Percentiles rank a stretch among this genome's conserved stretches.
Conservation (phyloP, 2,329 filamentous ascomycete species). For the Colletotrichum acutatum region DNA sequence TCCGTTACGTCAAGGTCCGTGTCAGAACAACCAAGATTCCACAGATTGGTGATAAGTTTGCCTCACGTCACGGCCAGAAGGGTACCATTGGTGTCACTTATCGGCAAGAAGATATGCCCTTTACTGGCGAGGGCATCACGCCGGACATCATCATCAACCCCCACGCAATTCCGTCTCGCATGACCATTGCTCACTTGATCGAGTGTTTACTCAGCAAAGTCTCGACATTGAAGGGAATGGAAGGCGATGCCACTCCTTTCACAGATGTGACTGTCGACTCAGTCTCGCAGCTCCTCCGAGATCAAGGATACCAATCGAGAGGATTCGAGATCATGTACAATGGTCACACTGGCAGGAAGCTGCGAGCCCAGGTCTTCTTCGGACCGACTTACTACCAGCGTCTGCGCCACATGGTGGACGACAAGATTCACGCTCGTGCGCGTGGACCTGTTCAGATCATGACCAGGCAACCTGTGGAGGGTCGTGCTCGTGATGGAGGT, state of each 20-base stretch:
- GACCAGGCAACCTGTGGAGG: slow-evolving; percentile 96
- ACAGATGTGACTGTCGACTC: slow-evolving; percentile 97
- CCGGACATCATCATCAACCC: slow-evolving; percentile 99
- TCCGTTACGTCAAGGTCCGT: slow-evolving; percentile 96
- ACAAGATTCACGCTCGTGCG: slow-evolving; percentile 99
- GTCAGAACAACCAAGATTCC: slow-evolving; percentile 98
- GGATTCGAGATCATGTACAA: slow-evolving; percentile 99
- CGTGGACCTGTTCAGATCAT: slow-evolving; percentile 97
- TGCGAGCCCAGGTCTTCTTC: slow-evolving; percentile 94
- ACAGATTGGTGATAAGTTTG: slow-evolving; percentile 99
- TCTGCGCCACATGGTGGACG: slow-evolving; percentile 98
- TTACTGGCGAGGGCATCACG: slow-evolving; percentile 88
- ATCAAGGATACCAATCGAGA: slow-evolving; percentile 94
- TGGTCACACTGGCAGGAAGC: slow-evolving; percentile 93
- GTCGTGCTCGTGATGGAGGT: slow-evolving; percentile 97
- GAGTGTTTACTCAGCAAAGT: slow-evolving; percentile 98
- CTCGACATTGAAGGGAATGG: slow-evolving; percentile 89
- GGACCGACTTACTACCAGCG: slow-evolving; percentile 99
- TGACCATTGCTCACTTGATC: slow-evolving; percentile 99
- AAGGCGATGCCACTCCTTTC: slow-evolving; percentile 97
- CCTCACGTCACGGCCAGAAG: slow-evolving; percentile 98
- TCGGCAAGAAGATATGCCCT: slow-evolving; percentile 98
- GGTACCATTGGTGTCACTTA: slow-evolving; percentile 99
- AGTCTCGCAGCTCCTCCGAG: slow-evolving; percentile 85
- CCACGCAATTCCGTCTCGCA: slow-evolving; percentile 98